phyloP scores from a whole-genome alignment of 306 rosid species.

The Medicago truncatula region DNA sequence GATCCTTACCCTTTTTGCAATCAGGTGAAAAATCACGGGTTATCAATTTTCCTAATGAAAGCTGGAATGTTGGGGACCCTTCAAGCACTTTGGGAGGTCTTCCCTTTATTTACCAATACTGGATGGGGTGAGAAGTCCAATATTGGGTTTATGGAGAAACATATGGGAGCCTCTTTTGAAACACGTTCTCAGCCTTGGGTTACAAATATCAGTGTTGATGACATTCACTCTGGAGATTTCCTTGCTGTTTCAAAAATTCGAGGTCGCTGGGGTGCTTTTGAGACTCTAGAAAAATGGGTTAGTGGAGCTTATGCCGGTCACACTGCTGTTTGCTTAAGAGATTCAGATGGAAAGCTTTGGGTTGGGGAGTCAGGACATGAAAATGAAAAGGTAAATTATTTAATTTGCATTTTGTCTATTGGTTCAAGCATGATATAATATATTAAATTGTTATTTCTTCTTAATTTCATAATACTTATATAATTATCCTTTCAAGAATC shows the following conservation, averaged over 20 bases:
- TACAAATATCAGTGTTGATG: conserved; percentile 70
- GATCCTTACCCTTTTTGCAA: conserved; percentile 41
- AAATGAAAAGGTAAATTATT: conserved; percentile 69
- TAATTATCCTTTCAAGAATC: not conserved
- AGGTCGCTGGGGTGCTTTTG: conserved; percentile 98
- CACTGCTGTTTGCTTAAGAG: conserved; percentile 90
- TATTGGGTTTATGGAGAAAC: conserved; percentile 73
- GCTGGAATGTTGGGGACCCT: conserved; percentile 94
- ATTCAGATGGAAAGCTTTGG: conserved; percentile 88
- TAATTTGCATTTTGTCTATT: conserved; percentile 30
- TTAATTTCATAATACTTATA: conserved; percentile 18
- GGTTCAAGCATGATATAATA: conserved; percentile 13
- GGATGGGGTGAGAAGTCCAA: conserved; percentile 93
- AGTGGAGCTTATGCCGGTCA: conserved; percentile 97
- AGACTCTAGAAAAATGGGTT: conserved; percentile 95
- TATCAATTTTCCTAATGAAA: conserved; percentile 92
- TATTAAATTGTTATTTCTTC: conserved; percentile 26
- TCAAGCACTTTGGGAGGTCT: conserved; percentile 81
- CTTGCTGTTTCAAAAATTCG: conserved; percentile 95
- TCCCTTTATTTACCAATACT: conserved; percentile 86
- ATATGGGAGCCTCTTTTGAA: conserved; percentile 83
- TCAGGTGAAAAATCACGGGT: conserved; percentile 83
- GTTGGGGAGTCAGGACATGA: conserved; percentile 97
- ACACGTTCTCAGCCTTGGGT: conserved; percentile 87
- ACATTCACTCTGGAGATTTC: conserved; percentile 96